A percentile compares a stretch with the other conserved stretches of the same genome.
phyloP scores from a whole-genome alignment of 305 asterid species.

The Fraxinus baroniana region DNA sequence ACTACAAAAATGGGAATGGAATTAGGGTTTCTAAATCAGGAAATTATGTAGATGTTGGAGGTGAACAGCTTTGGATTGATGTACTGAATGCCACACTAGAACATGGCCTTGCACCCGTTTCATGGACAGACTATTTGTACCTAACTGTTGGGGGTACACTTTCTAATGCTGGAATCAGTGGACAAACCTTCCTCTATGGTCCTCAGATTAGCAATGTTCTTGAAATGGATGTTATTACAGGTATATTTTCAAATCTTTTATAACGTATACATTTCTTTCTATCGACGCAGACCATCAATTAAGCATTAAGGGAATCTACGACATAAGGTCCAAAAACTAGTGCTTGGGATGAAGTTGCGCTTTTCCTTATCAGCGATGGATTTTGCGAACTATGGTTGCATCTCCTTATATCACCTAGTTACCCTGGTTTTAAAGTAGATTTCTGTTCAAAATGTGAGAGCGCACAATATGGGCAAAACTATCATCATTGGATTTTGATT shows the following conservation, averaged over 20 bases:
- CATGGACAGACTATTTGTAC: conserved; percentile 71
- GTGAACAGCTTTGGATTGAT: conserved; percentile 61
- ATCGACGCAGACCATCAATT: neutral
- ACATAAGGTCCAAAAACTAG: neutral
- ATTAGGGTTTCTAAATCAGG: conserved; percentile 43
- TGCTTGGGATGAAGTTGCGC: neutral
- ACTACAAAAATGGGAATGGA: neutral
- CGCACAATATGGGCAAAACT: neutral
- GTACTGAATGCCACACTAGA: conserved; percentile 35
- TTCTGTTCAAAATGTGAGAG: neutral
- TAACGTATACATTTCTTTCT: neutral
- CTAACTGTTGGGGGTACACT: conserved; percentile 68
- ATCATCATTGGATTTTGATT: neutral
- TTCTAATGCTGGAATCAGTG: conserved; percentile 70
- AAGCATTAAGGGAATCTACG: neutral
- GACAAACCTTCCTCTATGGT: conserved; percentile 58
- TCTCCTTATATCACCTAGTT: neutral
- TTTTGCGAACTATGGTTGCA: neutral
- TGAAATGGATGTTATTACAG: conserved; percentile 65
- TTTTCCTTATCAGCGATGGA: too few species aligned
- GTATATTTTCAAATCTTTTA: conserved; percentile 18
- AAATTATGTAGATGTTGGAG: conserved; percentile 62
- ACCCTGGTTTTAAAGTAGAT: neutral
- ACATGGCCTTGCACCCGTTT: conserved; percentile 57
- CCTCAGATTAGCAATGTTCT: conserved; percentile 68